These are phyloP conservation scores for Suzukiozyma palmioleophila DNA, from an alignment of 1,139 yeast species.

Conservation along the genomic window DNA sequence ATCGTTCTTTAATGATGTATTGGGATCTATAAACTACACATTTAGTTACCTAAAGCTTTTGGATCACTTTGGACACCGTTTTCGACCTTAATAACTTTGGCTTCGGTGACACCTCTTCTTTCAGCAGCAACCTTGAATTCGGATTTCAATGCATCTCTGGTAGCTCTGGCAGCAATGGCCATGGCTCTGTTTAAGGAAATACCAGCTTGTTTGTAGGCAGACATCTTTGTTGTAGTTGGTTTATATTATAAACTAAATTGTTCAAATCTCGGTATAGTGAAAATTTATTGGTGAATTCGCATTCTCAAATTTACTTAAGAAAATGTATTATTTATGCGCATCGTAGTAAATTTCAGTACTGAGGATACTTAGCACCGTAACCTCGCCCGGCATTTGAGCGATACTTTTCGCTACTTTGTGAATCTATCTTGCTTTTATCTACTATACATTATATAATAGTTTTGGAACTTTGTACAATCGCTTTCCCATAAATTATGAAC, in stretches of 20 bases:
- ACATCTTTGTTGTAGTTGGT: conserved; percentile 31
- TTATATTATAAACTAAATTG: not conserved
- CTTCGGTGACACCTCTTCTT: conserved; percentile 73
- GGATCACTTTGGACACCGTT: conserved; percentile 54
- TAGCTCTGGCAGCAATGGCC: conserved; percentile 84
- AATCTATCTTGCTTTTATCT: too few relatives aligned
- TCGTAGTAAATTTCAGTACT: too few relatives aligned
- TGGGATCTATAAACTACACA: conserved; percentile 1
- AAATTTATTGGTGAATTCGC: conserved; percentile 7
- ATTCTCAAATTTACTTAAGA: conserved; percentile 7
- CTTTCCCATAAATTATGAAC: too few relatives aligned
- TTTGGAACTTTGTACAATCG: too few relatives aligned
- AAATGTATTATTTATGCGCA: too few relatives aligned
- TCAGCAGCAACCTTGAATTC: conserved; percentile 76
- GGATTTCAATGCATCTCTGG: conserved; percentile 86
- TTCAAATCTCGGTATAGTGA: conserved; percentile 4
- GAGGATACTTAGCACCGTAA: too few relatives aligned
- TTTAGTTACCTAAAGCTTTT: conserved; percentile 25
- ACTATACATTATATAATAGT: too few relatives aligned
- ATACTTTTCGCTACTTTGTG: too few relatives aligned
- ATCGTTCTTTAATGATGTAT: too few relatives aligned
- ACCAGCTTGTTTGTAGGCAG: conserved; percentile 85
- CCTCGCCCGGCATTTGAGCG: too few relatives aligned
- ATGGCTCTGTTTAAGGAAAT: conserved; percentile 85
- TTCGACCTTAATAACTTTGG: conserved; percentile 66